Evolutionary conservation across 1,139 yeast genomes (phyloP), one percentile per base, ranked within the genome.

Genomic region (Sugiyamaella sp.): DNA sequence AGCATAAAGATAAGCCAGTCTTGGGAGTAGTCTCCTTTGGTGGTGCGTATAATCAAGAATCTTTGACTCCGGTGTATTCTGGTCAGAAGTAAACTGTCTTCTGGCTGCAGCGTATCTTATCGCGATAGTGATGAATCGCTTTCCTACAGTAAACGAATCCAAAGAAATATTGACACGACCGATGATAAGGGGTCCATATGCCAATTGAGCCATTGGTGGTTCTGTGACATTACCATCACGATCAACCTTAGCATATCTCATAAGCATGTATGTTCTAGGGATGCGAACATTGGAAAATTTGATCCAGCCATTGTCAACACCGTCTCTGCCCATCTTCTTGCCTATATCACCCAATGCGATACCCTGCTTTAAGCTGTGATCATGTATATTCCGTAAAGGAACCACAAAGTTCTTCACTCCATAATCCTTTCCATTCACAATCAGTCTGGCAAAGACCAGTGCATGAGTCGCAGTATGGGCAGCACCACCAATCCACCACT

Each of bases 401-500:
- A 89, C 96, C 24, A 90, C 88, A 73, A 90, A 89, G 21, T 90
- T 86, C 74, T 89, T 89, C 61, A 89, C 96, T 53, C 97, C 97
- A 67, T 88, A 85, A 71, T 90, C 97, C 71, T 86, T 80, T 46
- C 89, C 93, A 54, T 84, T 79, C 37, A 89, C 91, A 58, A 86
- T 80, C 63, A 90, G 78, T 64, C 97, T 80, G 32, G 97, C 97
- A 66, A 84, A 90, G 48, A 81, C 84, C 32, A 86, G 81, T 20
- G 89, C 76, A 72, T 90, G 97, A 46, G 93, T 88, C 6, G 97
- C 86, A 21, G 96, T 85, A 69, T 89, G 96, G 4, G 97, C 97
- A 51, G 97, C 97, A 67, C 97, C 97, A 52, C 97, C 97, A 66
- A 90, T 90, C 97, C 97, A 90, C 97, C 97, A 90, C 73, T 90